Conservation (phyloP, 306 rosid genomes). For the Vigna angularis region DNA sequence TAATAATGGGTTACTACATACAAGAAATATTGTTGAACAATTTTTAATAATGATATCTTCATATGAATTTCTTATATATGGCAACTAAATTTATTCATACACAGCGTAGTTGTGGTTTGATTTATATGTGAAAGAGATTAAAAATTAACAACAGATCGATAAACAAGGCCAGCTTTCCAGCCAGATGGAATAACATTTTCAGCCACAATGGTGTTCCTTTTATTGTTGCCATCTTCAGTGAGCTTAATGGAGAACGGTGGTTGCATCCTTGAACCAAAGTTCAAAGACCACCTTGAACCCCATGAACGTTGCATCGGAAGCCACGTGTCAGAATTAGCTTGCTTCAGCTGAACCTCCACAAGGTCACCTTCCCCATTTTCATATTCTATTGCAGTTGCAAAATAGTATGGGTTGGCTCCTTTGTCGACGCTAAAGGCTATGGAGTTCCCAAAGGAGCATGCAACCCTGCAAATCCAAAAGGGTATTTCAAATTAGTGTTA, state of each 20-base stretch:
- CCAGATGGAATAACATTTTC: conserved; percentile 55
- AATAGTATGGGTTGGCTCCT: conserved; percentile 57
- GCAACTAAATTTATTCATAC: no score
- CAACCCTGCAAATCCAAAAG: conserved; percentile 44
- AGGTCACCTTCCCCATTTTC: conserved; percentile 62
- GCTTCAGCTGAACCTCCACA: conserved; percentile 48
- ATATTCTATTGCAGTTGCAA: conserved; percentile 59
- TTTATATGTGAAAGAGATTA: no score
- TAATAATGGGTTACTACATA: no score
- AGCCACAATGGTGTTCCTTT: conserved; percentile 40
- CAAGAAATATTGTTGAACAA: no score
- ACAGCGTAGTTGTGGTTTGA: no score
- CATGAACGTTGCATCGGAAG: conserved; percentile 62
- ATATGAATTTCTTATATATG: no score
- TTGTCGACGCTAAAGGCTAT: conserved; percentile 48
- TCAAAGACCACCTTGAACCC: conserved; percentile 74
- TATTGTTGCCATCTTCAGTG: conserved; percentile 1
- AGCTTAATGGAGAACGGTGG: conserved; percentile 65
- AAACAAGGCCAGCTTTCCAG: conserved; percentile 61
- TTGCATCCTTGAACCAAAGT: conserved; percentile 31
- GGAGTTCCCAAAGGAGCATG: conserved; percentile 55
- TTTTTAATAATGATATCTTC: no score
- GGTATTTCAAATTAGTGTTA: background rate
- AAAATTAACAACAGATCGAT: conserved; percentile 59
- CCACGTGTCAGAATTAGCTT: conserved; percentile 49